These are phyloP conservation scores for Capronia epimyces DNA, from an alignment of 2,329 filamentous ascomycete species.

Conservation along the genomic window DNA sequence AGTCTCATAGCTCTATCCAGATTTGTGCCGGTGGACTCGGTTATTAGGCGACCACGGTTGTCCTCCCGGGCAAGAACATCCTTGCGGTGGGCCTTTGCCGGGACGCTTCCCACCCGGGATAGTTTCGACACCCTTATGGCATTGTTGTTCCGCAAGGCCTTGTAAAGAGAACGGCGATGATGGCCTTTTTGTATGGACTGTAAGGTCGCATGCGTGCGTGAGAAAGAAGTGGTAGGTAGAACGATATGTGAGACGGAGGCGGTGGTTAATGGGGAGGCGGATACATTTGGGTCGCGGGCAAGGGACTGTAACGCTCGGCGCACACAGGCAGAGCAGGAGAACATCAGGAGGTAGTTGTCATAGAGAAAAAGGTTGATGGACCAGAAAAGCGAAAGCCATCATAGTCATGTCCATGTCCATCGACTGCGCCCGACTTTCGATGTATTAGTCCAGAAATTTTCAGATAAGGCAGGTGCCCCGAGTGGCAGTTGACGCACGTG, in stretches of 20 bases:
- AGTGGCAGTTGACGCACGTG: conserved; percentile 3
- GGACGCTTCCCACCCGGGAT: conserved; percentile 5
- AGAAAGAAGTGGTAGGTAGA: not conserved
- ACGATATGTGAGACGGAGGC: not conserved
- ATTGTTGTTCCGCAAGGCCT: conserved; percentile 11
- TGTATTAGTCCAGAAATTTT: conserved; percentile 1
- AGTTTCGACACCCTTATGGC: not conserved
- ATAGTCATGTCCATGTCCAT: not conserved
- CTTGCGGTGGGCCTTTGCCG: conserved; percentile 8
- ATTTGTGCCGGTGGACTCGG: conserved; percentile 6
- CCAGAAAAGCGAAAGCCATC: not conserved
- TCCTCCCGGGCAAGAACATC: conserved; percentile 20
- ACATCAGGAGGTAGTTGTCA: conserved; percentile 19
- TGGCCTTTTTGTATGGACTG: conserved; percentile 24
- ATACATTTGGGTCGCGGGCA: not conserved
- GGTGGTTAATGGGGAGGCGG: not conserved
- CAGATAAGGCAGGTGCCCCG: conserved; percentile 12
- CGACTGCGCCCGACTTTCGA: conserved; percentile 1
- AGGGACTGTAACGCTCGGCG: conserved; percentile 20
- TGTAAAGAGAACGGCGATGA: conserved; percentile 18
- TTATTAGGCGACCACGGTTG: conserved; percentile 18
- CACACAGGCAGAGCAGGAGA: conserved; percentile 25
- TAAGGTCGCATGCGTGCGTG: conserved; percentile 24
- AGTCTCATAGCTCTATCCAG: conserved; percentile 11
- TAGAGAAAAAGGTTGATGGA: not conserved